Evolutionary conservation across 2,329 filamentous ascomycete species (phyloP), one percentile per base, ranked within the genome.

Genomic region (Macrophomina pseudophaseolina): DNA sequence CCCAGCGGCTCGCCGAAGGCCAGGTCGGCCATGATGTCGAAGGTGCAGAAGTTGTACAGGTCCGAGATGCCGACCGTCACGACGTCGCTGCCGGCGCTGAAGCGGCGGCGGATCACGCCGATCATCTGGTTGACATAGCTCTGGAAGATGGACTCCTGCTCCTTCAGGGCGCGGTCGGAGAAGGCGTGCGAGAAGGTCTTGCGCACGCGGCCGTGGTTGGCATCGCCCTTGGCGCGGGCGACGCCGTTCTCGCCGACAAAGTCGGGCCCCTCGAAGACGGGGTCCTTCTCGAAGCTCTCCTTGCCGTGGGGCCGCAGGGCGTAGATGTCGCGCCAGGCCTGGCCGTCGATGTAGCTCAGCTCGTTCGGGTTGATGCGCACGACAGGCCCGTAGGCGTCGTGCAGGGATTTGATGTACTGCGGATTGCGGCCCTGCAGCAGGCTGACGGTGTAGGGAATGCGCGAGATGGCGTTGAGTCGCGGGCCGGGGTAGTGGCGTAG

Each of bases 321-420:
- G 18, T 79, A 79, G 44, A 83, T 81, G 42, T 83, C 80, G 70
- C 78, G 76, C 76, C 81, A 85, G 2, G 75, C 75, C 4, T 75
- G 67, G 0, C 84, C 72, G 28, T 76, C 71, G 53, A 74, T 78
- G 70, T 82, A 85, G 35, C 54, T 59, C 12, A 59, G 54, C 35
- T 83, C 79, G 30, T 75, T 76, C 0, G 81, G 81, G 0, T 74
- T 72, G 3, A 82, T 67, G 7, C 81, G 75, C 0, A 83, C 80
- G 3, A 77, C 79, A 1, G 80, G 75, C 30, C 81, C 81, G 66
- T 80, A 81, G 54, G 74, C 72, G 6, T 75, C 71, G 62, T 83
- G 81, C 2, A 79, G 71, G 4, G 72, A 40, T 32, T 69, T 70
- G 23, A 75, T 49, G 72, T 74, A 78, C 8, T 59, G 16, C 1